Percentiles rank a stretch among this genome's conserved stretches.
These are phyloP conservation scores for Phellopilus nigrolimitatus DNA, from an alignment of 1,284 basidiomycete genomes.

Conservation along the genomic window DNA sequence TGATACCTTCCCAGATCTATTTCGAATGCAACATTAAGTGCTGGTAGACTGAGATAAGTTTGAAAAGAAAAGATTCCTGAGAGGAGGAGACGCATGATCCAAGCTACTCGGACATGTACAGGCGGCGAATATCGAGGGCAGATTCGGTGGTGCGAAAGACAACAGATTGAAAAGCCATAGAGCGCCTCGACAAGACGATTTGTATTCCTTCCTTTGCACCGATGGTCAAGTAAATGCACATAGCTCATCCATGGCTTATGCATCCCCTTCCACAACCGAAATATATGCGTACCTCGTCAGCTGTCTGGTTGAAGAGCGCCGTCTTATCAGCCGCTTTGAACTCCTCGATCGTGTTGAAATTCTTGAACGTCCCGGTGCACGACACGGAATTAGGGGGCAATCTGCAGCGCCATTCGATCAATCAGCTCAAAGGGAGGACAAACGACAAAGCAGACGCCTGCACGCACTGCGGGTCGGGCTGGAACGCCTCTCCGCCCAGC, in stretches of 20 bases:
- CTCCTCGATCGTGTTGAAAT: conserved; percentile 95
- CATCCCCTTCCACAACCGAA: no score
- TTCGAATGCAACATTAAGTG: no score
- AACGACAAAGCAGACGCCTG: conserved; percentile 3
- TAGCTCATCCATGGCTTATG: not conserved
- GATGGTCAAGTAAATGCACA: not conserved
- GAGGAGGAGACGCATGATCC: no score
- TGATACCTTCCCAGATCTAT: conserved; percentile 64
- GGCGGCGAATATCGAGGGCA: no score
- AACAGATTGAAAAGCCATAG: conserved; percentile 13
- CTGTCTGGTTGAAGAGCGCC: conserved; percentile 68
- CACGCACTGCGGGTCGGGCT: conserved; percentile 35
- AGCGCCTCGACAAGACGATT: no score
- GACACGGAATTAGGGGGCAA: conserved; percentile 38
- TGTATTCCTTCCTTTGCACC: no score
- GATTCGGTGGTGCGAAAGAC: not conserved
- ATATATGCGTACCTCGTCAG: conserved; percentile 47
- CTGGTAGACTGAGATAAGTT: no score
- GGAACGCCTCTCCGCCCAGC: conserved; percentile 55
- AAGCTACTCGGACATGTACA: no score
- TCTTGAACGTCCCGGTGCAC: conserved; percentile 73
- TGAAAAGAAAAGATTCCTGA: no score
- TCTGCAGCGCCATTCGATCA: conserved; percentile 28
- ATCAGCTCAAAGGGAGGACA: conserved; percentile 19
- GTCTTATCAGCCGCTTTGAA: conserved; percentile 91